Conservation (phyloP, 441 rosid genomes). For the Corymbia calophylla region DNA sequence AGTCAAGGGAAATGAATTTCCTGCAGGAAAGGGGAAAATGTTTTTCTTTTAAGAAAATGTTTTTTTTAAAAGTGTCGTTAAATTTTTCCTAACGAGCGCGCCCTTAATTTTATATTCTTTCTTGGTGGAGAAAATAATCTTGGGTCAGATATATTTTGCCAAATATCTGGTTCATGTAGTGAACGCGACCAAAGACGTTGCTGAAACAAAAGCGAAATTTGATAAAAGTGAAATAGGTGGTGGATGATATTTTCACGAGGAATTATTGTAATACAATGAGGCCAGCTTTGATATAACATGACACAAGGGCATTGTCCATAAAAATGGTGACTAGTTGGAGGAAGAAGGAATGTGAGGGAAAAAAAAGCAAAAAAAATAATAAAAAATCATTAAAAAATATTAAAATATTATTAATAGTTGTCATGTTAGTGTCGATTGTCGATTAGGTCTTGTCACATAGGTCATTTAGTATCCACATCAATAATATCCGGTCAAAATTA, state of each 20-base stretch:
- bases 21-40: not conserved
- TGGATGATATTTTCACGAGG: not conserved
- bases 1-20: not conserved
- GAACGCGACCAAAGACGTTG: not conserved
- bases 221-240: not conserved
- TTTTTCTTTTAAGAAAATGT: too few species aligned
- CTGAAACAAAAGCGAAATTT: not conserved
- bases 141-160: not conserved
- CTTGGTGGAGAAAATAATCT: not conserved
- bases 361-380: too few species aligned
- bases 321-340: not conserved
- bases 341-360: too few species aligned
- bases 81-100: not conserved
- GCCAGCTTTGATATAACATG: not conserved
- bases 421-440: too few species aligned
- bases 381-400: too few species aligned
- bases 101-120: not conserved
- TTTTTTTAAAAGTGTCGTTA: not conserved
- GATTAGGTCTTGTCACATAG: too few species aligned
- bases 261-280: not conserved
- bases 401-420: too few species aligned
- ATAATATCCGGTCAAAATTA: too few species aligned
- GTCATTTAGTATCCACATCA: too few species aligned
- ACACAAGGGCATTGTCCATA: not conserved
- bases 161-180: not conserved